These are phyloP conservation scores for Harringtonia aguacate DNA, from an alignment of 2,329 filamentous ascomycete genomes.

Conservation along the genomic window DNA sequence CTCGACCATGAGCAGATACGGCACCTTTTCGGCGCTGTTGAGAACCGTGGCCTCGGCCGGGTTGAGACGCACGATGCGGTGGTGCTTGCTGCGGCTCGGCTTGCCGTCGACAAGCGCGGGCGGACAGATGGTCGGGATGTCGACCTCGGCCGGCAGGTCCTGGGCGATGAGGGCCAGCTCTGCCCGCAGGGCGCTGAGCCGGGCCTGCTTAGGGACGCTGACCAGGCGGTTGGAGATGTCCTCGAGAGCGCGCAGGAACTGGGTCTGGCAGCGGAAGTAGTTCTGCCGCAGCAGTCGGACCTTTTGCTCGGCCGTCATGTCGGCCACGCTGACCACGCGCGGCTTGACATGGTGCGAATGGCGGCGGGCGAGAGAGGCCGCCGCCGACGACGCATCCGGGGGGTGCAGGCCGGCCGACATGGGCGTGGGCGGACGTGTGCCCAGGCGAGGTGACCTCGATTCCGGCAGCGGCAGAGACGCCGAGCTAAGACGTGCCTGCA, in stretches of 20 bases:
- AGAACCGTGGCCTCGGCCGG: slow-evolving; percentile 75
- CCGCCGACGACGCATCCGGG: slow-evolving; percentile 6
- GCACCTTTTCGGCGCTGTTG: slow-evolving; percentile 79
- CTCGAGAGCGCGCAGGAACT: slow-evolving; percentile 70
- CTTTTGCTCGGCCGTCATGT: slow-evolving; percentile 56
- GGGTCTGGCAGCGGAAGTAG: slow-evolving; percentile 73
- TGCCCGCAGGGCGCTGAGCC: slow-evolving; percentile 69
- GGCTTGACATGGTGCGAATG: slow-evolving; percentile 45
- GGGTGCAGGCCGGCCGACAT: slow-evolving; percentile 43
- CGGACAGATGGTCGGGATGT: slow-evolving; percentile 73
- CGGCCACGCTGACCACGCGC: slow-evolving; percentile 44
- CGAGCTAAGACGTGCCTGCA: slow-evolving; percentile 55
- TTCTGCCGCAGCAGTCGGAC: slow-evolving; percentile 65
- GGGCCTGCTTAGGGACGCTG: slow-evolving; percentile 68
- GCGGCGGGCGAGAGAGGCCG: slow-evolving; percentile 40
- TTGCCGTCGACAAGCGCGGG: slow-evolving; percentile 62
- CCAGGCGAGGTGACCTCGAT: slow-evolving; percentile 38
- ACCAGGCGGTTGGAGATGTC: slow-evolving; percentile 80
- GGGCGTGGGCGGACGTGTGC: slow-evolving; percentile 46
- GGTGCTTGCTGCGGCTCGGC: slow-evolving; percentile 66
- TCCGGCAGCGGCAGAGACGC: slow-evolving; percentile 58
- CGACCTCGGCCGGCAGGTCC: slow-evolving; percentile 72
- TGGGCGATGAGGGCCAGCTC: slow-evolving; percentile 73
- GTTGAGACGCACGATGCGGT: slow-evolving; percentile 73
- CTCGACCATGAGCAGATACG: slow-evolving; percentile 77